Percentiles rank a stretch among this genome's conserved stretches.
Evolutionary conservation across 139 green algal species (phyloP).

Genomic region (Coelastrella sp.): DNA sequence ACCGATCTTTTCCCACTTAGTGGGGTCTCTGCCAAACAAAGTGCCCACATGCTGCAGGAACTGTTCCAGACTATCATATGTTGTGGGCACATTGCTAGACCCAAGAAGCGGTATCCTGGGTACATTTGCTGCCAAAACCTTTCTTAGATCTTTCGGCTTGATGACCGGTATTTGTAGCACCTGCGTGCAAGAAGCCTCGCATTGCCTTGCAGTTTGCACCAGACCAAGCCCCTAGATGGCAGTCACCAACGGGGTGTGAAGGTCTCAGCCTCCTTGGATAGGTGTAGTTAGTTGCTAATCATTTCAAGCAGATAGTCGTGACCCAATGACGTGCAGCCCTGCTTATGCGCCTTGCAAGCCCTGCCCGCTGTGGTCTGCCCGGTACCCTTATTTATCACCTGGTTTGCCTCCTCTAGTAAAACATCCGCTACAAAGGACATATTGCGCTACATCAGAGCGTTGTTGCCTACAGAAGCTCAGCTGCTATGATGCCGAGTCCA

Average conservation of each 20-base stretch:
- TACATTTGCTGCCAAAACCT: slow-evolving; percentile 52
- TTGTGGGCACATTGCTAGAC: slow-evolving; percentile 54
- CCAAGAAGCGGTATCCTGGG: slow-evolving; percentile 59
- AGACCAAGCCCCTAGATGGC: too few species aligned
- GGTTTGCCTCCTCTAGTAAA: slow-evolving; percentile 13
- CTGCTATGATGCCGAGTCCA: too few species aligned
- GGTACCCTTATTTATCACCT: background rate
- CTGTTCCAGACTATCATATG: slow-evolving; percentile 64
- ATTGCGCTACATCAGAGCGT: background rate
- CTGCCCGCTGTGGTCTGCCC: too few species aligned
- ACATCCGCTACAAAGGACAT: slow-evolving; percentile 44
- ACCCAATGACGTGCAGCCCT: too few species aligned
- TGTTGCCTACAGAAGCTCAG: too few species aligned
- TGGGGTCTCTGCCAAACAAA: slow-evolving; percentile 79
- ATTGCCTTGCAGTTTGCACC: too few species aligned
- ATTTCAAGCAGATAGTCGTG: too few species aligned
- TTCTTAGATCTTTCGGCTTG: slow-evolving; percentile 58
- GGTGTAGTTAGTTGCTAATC: too few species aligned
- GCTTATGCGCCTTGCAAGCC: too few species aligned
- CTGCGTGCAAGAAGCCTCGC: too few species aligned
- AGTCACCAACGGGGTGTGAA: too few species aligned
- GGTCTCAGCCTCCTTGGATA: too few species aligned
- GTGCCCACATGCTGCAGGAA: slow-evolving; percentile 64
- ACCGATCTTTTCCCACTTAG: slow-evolving; percentile 72
- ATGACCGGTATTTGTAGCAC: slow-evolving; percentile 74